Evolutionary conservation across 2,329 filamentous ascomycete species (phyloP).

Genomic region (Phyllosticta citriasiana): DNA sequence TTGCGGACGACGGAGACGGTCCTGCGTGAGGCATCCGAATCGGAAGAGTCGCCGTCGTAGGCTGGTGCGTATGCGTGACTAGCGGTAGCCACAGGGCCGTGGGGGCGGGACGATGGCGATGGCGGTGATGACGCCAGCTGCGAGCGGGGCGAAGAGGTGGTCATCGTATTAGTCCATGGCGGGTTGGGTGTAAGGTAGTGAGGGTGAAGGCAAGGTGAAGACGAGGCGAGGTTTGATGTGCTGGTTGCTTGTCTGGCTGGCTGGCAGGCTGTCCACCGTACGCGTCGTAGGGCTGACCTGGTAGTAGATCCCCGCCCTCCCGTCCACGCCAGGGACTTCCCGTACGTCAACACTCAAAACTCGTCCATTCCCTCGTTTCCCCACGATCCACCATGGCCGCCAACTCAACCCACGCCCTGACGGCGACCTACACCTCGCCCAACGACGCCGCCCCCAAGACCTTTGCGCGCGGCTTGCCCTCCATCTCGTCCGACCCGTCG

Average conservation of each 20-base stretch:
- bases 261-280: not conserved
- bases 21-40: constrained; percentile 31
- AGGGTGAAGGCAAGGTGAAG: not conserved
- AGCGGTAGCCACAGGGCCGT: not conserved
- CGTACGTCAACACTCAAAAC: constrained; percentile 19
- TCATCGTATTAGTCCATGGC: constrained; percentile 6
- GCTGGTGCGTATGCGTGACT: not conserved
- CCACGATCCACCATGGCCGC: not conserved
- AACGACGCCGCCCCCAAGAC: constrained; percentile 23
- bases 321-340: not conserved
- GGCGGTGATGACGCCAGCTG: constrained; percentile 6
- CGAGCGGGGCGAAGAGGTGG: constrained; percentile 3
- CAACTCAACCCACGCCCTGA: constrained; percentile 21
- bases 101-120: not conserved
- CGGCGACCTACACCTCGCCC: constrained; percentile 47
- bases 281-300: constrained; percentile 8
- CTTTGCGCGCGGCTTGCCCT: constrained; percentile 18
- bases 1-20: constrained; percentile 20
- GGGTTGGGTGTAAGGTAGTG: not conserved
- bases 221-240: not conserved
- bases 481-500: constrained; percentile 16
- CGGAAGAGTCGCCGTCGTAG: constrained; percentile 13
- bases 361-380: constrained; percentile 14
- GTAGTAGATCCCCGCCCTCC: not conserved
- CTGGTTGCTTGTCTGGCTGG: not conserved